Percentiles rank a stretch among this genome's conserved stretches.
Evolutionary conservation across 345 rosid species (phyloP).

Genomic region (Dimocarpus longan): DNA sequence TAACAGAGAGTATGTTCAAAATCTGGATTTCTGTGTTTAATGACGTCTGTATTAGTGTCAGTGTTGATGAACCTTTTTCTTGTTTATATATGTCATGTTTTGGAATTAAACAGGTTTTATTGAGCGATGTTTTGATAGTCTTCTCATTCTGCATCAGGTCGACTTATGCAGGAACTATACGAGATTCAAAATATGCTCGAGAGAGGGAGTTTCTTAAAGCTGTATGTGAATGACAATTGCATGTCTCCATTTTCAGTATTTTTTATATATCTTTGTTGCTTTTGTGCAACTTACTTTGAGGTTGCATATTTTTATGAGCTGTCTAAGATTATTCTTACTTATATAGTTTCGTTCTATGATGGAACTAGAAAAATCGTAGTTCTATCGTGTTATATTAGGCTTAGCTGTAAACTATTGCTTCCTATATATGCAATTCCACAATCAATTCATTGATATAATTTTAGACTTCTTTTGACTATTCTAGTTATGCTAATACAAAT

Average conservation of each 20-base stretch:
- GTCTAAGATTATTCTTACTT: not conserved
- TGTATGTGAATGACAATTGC: conserved; percentile 50
- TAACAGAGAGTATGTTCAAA: not conserved
- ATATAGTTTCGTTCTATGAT: not conserved
- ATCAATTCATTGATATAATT: not conserved
- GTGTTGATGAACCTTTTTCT: not conserved
- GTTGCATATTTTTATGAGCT: not conserved
- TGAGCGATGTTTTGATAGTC: not conserved
- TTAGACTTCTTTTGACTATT: not conserved
- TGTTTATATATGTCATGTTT: not conserved
- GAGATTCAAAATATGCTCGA: conserved; percentile 87
- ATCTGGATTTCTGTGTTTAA: not conserved
- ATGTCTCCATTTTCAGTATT: conserved; percentile 7
- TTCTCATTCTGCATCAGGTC: conserved; percentile 52
- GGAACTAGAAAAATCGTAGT: not conserved
- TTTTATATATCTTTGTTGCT: not conserved
- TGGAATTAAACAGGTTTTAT: not conserved
- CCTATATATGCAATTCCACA: not conserved
- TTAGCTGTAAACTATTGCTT: not conserved
- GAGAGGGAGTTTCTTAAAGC: conserved; percentile 95
- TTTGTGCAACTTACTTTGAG: not conserved
- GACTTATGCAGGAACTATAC: conserved; percentile 89
- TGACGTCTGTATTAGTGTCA: not conserved
- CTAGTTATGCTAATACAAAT: not conserved
- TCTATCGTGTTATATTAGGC: not conserved